Conservation (phyloP, 192 early-diverging fungal species). For the Coemansia sp. region DNA sequence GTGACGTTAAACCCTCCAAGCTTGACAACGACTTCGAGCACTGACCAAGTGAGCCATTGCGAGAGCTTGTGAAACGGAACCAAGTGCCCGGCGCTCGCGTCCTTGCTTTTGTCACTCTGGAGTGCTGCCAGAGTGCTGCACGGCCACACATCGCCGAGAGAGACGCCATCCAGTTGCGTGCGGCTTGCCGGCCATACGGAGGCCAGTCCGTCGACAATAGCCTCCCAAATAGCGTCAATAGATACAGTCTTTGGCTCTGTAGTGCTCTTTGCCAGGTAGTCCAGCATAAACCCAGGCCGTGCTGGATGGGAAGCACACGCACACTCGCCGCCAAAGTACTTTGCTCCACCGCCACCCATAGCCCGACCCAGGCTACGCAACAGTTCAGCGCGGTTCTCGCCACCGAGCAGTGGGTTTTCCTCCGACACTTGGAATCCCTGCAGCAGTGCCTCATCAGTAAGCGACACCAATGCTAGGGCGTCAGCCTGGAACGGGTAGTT, state of each 20-base stretch:
- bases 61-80: conserved; percentile 92
- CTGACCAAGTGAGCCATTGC: conserved; percentile 94
- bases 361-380: conserved; percentile 65
- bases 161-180: conserved; percentile 69
- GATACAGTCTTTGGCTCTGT: conserved; percentile 54
- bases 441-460: conserved; percentile 23
- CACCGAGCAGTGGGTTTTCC: conserved; percentile 77
- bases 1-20: conserved; percentile 52
- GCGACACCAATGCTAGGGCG: conserved; percentile 34
- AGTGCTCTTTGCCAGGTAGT: conserved; percentile 64
- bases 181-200: conserved; percentile 87
- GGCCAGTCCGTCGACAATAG: conserved; percentile 72
- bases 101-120: conserved; percentile 10
- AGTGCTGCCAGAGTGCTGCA: conserved; percentile 55
- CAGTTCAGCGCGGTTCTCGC: conserved; percentile 71
- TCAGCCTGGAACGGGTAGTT: conserved; percentile 67
- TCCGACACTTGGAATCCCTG: conserved; percentile 77
- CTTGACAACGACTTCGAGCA: conserved; percentile 75
- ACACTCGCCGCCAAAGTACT: conserved; percentile 57
- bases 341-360: conserved; percentile 42
- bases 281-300: conserved; percentile 82
- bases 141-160: conserved; percentile 91
- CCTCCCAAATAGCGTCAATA: conserved; percentile 74
- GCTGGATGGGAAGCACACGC: conserved; percentile 40
- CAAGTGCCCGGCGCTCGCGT: conserved; percentile 39